Evolutionary conservation across 257 asterid species (phyloP).

Genomic region (Nicotiana sylvestris): DNA sequence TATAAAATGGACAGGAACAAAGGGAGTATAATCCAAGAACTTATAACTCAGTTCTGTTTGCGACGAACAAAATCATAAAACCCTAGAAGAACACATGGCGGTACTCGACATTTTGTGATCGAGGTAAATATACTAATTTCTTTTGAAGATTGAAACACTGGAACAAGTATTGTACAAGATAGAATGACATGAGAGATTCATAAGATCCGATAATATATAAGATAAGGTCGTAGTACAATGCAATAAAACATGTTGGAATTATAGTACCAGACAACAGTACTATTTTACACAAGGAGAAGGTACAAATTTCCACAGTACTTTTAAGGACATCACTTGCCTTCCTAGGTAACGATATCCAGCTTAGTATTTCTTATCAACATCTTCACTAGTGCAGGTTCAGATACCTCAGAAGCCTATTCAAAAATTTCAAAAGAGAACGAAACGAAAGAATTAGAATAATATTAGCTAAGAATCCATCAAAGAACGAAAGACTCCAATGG

Average conservation of each 20-base stretch:
- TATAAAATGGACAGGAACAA: no score
- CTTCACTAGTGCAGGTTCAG: constrained; percentile 22
- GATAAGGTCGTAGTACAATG: neutral
- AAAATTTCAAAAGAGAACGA: neutral
- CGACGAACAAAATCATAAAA: no score
- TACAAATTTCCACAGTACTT: neutral
- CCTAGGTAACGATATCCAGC: neutral
- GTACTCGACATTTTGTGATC: neutral
- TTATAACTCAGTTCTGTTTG: no score
- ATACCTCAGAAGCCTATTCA: constrained; percentile 36
- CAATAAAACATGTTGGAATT: neutral
- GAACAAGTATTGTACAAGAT: neutral
- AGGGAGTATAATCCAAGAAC: no score
- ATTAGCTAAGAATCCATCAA: no score
- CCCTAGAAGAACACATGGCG: neutral
- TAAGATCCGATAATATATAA: neutral
- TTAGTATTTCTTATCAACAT: neutral
- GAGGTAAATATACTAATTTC: neutral
- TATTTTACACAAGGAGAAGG: neutral
- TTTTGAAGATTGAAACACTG: neutral
- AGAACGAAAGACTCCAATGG: neutral
- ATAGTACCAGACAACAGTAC: neutral
- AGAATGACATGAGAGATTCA: neutral
- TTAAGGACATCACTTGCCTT: neutral
- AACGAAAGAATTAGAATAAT: no score